Conservation (phyloP, 2,329 filamentous ascomycete genomes). For the Stemphylium vesicarium region DNA sequence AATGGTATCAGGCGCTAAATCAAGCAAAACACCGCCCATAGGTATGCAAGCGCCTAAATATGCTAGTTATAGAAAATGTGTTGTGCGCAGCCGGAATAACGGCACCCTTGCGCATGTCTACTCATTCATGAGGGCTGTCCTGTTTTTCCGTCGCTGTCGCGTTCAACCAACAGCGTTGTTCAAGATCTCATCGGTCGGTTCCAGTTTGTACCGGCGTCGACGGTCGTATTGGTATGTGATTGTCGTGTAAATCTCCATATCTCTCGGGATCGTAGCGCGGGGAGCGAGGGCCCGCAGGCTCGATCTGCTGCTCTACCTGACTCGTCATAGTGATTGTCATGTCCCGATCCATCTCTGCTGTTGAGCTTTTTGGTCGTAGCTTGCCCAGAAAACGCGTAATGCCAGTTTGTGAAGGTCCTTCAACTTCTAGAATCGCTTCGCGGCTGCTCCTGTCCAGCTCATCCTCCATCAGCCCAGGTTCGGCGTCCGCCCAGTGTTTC, state of each 20-base stretch:
- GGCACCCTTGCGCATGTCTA: no score
- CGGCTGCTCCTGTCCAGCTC: slow-evolving; percentile 8
- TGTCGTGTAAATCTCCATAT: slow-evolving; percentile 1
- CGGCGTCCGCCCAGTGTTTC: slow-evolving; percentile 28
- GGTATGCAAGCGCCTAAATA: no score
- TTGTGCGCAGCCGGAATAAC: no score
- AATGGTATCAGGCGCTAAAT: no score
- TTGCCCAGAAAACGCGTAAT: slow-evolving; percentile 22
- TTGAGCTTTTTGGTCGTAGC: slow-evolving; percentile 1
- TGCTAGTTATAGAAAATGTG: no score
- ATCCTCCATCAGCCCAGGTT: background rate
- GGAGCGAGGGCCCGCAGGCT: slow-evolving; percentile 8
- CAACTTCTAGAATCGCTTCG: slow-evolving; percentile 12
- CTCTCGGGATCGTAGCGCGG: background rate
- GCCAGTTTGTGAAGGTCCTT: background rate
- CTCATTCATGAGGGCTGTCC: no score
- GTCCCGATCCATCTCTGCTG: slow-evolving; percentile 6
- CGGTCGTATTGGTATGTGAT: slow-evolving; percentile 4
- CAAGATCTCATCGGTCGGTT: no score
- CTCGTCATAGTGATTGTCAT: slow-evolving; percentile 31
- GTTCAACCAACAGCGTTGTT: no score
- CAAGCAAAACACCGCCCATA: no score
- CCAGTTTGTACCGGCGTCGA: background rate
- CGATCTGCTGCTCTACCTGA: slow-evolving; percentile 24
- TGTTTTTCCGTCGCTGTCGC: no score